Conservation (phyloP, 257 asterid species). For the Solanum phureja region DNA sequence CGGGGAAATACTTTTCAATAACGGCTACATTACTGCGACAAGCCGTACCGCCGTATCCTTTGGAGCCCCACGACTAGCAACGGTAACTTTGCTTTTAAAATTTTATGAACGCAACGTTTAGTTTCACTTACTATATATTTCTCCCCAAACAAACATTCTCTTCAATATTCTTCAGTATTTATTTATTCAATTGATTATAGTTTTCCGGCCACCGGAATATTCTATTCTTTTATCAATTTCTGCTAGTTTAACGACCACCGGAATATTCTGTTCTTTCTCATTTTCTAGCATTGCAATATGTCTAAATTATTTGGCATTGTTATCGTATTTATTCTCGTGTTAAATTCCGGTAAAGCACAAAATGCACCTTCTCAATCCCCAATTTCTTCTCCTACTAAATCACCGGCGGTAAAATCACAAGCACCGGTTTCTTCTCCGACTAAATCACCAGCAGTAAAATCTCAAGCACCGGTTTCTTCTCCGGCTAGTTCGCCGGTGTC, state of each 20-base stretch:
- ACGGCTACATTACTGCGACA: conserved; percentile 25
- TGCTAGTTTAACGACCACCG: neutral
- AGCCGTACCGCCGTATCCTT: neutral
- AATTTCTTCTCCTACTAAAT: conserved; percentile 3
- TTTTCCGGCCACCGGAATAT: conserved; percentile 13
- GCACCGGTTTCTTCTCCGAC: conserved; percentile 13
- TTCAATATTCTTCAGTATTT: neutral
- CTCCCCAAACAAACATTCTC: neutral
- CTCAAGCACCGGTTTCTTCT: conserved; percentile 19
- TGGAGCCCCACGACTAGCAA: conserved; percentile 17
- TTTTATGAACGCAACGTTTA: conserved; percentile 34
- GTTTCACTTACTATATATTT: conserved; percentile 10
- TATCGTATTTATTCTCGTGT: conserved; percentile 18
- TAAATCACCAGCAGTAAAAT: conserved; percentile 14
- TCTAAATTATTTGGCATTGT: conserved; percentile 12
- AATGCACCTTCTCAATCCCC: conserved; percentile 60
- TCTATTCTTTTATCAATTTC: neutral
- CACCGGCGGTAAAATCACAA: conserved; percentile 13
- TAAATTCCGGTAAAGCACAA: conserved; percentile 37
- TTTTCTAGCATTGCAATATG: conserved; percentile 10
- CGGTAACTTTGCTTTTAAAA: conserved; percentile 23
- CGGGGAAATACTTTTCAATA: neutral
- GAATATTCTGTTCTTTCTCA: conserved; percentile 5
- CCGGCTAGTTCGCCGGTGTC: conserved; percentile 37
- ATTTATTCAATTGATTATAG: neutral